Conservation (phyloP, 805 yeast species). For the Starmerella apis region DNA sequence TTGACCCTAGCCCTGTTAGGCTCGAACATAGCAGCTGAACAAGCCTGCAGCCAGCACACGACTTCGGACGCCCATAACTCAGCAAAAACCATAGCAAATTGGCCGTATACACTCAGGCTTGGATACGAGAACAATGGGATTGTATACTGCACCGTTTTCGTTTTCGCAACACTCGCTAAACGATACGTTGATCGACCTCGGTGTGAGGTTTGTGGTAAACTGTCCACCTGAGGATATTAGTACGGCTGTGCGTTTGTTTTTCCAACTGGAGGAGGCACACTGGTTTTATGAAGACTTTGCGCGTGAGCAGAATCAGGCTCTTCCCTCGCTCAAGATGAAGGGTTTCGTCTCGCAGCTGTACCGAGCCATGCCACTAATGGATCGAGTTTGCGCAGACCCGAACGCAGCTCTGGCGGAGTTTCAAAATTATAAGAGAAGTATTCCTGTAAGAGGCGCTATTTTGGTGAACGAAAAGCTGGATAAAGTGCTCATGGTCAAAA, state of each 20-base stretch:
- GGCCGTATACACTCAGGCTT: background rate
- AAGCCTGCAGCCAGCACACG: background rate
- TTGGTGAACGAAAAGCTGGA: conserved; percentile 60
- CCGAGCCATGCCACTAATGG: conserved; percentile 53
- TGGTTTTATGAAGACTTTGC: conserved; percentile 91
- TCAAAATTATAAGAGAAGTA: conserved; percentile 72
- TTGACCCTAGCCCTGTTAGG: background rate
- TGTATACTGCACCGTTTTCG: conserved; percentile 8
- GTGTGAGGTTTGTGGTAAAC: conserved; percentile 82
- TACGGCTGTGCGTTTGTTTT: conserved; percentile 68
- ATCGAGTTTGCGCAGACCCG: conserved; percentile 28
- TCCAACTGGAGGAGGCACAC: conserved; percentile 95
- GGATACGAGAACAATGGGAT: background rate
- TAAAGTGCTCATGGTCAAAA: conserved; percentile 70
- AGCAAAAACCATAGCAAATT: background rate
- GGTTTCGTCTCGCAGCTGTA: conserved; percentile 65
- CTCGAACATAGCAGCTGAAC: background rate
- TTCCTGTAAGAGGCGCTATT: conserved; percentile 96
- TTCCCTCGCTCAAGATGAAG: conserved; percentile 72
- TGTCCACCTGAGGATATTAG: conserved; percentile 86
- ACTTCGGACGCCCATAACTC: background rate
- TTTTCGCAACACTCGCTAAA: conserved; percentile 22
- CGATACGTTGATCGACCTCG: conserved; percentile 43
- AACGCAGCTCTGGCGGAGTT: conserved; percentile 65
- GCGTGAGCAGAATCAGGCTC: conserved; percentile 55